A percentile compares a stretch with the other conserved stretches of the same genome.
These are phyloP conservation scores for Saccharomycopsis fodiens DNA, from an alignment of 805 yeast species.

Conservation along the genomic window DNA sequence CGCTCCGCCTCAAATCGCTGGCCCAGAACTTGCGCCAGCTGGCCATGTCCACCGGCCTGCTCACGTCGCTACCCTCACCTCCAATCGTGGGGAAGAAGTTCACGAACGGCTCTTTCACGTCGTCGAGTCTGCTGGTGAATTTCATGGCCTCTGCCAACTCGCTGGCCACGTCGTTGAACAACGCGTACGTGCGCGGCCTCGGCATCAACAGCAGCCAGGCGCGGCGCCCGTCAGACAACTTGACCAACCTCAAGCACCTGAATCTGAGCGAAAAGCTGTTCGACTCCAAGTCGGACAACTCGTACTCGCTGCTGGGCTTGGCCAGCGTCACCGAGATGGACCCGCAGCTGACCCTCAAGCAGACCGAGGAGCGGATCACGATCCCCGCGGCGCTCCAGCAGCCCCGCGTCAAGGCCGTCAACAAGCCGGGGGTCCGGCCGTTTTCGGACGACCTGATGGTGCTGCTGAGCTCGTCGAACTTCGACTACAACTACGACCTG, in stretches of 20 bases:
- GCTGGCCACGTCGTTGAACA: slow-evolving; percentile 9
- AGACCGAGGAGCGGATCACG: slow-evolving; percentile 13
- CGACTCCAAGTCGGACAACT: slow-evolving; percentile 18
- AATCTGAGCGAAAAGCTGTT: slow-evolving; percentile 4
- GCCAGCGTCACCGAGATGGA: slow-evolving; percentile 14
- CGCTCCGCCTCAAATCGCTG: slow-evolving; percentile 7
- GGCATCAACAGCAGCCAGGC: slow-evolving; percentile 18
- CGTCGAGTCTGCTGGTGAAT: slow-evolving; percentile 9
- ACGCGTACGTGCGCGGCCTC: slow-evolving; percentile 19
- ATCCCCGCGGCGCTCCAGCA: slow-evolving; percentile 8
- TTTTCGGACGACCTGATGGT: slow-evolving; percentile 19
- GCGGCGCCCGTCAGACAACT: slow-evolving; percentile 20
- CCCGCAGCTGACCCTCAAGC: not conserved
- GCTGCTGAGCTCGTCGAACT: slow-evolving; percentile 6
- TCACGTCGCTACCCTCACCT: slow-evolving; percentile 10
- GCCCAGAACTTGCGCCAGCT: slow-evolving; percentile 2
- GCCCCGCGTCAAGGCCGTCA: not conserved
- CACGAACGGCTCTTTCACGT: not conserved
- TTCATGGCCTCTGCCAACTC: slow-evolving; percentile 10
- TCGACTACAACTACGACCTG: slow-evolving; percentile 14
- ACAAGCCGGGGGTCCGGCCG: slow-evolving; percentile 5
- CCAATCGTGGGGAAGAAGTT: slow-evolving; percentile 5
- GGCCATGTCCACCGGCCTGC: not conserved
- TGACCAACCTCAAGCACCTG: slow-evolving; percentile 9
- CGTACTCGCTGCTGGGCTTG: slow-evolving; percentile 13